Evolutionary conservation across 2,329 filamentous ascomycete species (phyloP), one percentile per base, ranked within the genome.

Genomic region (Cercospora zeae-maydis): DNA sequence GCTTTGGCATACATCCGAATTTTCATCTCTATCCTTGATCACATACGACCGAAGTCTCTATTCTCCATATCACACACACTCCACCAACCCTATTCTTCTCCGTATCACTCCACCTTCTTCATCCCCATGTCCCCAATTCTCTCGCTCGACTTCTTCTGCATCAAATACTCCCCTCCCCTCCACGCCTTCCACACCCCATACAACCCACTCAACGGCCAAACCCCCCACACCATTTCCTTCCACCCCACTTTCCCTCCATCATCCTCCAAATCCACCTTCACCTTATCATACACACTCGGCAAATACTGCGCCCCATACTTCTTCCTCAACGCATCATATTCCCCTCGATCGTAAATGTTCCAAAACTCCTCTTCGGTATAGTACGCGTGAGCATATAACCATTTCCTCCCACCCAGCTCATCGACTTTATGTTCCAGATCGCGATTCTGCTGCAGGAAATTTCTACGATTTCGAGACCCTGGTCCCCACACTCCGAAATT

Each of bases 371-470:
- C 78, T 72, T 89, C 84, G n/a, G 84, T 82, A 75, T 95, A 95
- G 78, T 92, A 96, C 0, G 90, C 89, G 71, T 93, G 89, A 2
- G 91, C 91, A 75, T 96, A 96, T 11, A 96, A 80, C 89, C 91
- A 95, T 79, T 96, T 96, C 79, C 89, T 85, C 2, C 91, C 92
- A 52, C 87, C 87, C 0, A 95, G 82, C 67, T 86, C 81, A 53
- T 80, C 79, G 3, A 93, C 83, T 72, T 89, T 88, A 19, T 79
- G 77, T 78, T 96, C 92, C 19, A 96, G 81, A 47, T 81, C 82
- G 33, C 88, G 84, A 76, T 96, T 96, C 69, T 85, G 84, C 39
- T 77, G 74, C 1, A 93, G 80, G 71, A 93, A 93, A n/a, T 81
- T 80, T 39, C 24, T 52, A 16, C 61, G 66, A 54, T 83, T 74